These are phyloP conservation scores for Apophysomyces variabilis DNA, from an alignment of 371 early-diverging fungal species.

Conservation along the genomic window DNA sequence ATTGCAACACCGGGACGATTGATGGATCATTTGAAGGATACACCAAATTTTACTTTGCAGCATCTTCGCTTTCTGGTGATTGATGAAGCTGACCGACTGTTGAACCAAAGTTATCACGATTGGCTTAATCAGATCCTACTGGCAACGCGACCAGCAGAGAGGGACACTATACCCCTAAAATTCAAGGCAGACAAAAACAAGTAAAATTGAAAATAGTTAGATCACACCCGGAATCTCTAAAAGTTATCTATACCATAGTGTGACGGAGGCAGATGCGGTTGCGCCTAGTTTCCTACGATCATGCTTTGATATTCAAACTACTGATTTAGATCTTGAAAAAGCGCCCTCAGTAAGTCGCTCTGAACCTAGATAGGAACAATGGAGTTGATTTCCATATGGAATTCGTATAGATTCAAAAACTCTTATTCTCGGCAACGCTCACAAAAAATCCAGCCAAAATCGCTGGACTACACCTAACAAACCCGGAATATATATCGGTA, in stretches of 20 bases:
- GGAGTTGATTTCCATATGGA: neutral
- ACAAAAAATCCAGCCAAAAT: slow-evolving; percentile 93
- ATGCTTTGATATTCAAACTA: slow-evolving; percentile 46
- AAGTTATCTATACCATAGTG: slow-evolving; percentile 24
- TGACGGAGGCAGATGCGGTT: slow-evolving; percentile 58
- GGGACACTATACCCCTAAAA: slow-evolving; percentile 15
- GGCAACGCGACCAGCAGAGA: slow-evolving; percentile 63
- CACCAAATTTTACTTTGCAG: slow-evolving; percentile 88
- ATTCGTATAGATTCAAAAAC: slow-evolving; percentile 70
- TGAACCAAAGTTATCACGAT: slow-evolving; percentile 90
- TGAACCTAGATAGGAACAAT: neutral
- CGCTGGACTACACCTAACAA: slow-evolving; percentile 78
- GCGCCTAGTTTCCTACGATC: slow-evolving; percentile 58
- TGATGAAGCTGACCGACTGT: slow-evolving; percentile 97
- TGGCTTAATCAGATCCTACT: slow-evolving; percentile 88
- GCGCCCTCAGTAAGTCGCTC: slow-evolving; percentile 46
- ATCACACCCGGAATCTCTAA: neutral
- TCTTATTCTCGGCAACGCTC: slow-evolving; percentile 93
- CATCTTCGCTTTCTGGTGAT: slow-evolving; percentile 88
- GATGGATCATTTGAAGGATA: slow-evolving; percentile 85
- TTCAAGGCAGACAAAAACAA: slow-evolving; percentile 33
- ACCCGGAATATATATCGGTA: slow-evolving; percentile 76
- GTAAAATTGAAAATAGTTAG: slow-evolving; percentile 18
- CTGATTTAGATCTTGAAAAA: slow-evolving; percentile 61
- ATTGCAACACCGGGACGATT: slow-evolving; percentile 96